Percentiles rank a stretch among this genome's conserved stretches.
Conservation (phyloP, 2,329 filamentous ascomycete genomes). For the Phaeosphaeria sp. region DNA sequence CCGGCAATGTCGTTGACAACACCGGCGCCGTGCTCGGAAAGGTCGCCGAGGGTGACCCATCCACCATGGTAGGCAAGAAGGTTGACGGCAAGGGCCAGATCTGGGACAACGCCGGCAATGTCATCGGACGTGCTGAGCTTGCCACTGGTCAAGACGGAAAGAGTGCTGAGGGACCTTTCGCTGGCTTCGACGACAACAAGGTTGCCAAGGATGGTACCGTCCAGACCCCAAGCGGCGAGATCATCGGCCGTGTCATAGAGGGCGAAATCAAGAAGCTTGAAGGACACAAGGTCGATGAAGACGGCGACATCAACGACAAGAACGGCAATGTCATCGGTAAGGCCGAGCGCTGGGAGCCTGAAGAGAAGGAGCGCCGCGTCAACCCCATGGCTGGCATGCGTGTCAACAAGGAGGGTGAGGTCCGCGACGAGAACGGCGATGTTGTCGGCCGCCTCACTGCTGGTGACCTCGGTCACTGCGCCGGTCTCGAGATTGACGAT, state of each 20-base stretch:
- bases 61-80: conserved; percentile 65
- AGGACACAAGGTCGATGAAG: conserved; percentile 59
- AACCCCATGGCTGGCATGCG: conserved; percentile 65
- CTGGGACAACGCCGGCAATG: conserved; percentile 68
- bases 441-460: conserved; percentile 58
- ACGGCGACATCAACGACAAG: conserved; percentile 61
- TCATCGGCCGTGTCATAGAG: conserved; percentile 58
- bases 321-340: conserved; percentile 61
- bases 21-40: conserved; percentile 65
- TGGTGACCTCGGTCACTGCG: conserved; percentile 59
- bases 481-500: conserved; percentile 60
- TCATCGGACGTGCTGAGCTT: conserved; percentile 65
- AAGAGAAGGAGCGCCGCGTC: conserved; percentile 61
- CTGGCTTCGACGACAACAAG: conserved; percentile 63
- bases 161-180: conserved; percentile 63
- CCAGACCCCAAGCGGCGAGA: conserved; percentile 52
- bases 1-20: conserved; percentile 66
- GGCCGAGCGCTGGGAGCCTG: conserved; percentile 60
- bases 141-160: conserved; percentile 55
- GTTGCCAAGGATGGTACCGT: conserved; percentile 66
- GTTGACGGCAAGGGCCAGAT: conserved; percentile 68
- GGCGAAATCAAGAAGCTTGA: conserved; percentile 60
- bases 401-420: conserved; percentile 62
- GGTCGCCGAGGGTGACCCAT: conserved; percentile 63
- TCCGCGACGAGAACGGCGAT: conserved; percentile 59